Percentiles rank a stretch among this genome's conserved stretches.
Evolutionary conservation across 352 stramenopile species (phyloP).

Genomic region (Phytophthora megakarya): DNA sequence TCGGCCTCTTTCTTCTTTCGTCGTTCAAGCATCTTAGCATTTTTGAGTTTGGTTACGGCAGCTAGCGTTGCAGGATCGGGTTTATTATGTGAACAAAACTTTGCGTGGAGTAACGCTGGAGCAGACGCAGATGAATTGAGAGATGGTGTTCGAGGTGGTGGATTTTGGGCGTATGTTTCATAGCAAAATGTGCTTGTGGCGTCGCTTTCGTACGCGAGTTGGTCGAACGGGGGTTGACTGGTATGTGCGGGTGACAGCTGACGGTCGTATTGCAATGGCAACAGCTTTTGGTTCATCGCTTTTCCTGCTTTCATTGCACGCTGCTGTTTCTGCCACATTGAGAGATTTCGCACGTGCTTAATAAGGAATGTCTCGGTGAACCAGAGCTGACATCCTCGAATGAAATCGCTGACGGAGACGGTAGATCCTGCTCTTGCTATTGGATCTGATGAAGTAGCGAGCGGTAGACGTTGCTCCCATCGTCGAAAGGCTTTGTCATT

Average conservation of each 20-base stretch:
- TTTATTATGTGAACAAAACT: constrained; percentile 31
- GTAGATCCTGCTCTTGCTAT: constrained; percentile 14
- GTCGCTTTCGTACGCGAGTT: constrained; percentile 46
- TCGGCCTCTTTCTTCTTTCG: constrained; percentile 39
- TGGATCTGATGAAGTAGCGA: constrained; percentile 1
- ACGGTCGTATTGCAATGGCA: constrained; percentile 18
- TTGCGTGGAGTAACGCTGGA: constrained; percentile 31
- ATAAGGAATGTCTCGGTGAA: constrained; percentile 56
- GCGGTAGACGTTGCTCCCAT: constrained; percentile 61
- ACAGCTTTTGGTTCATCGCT: constrained; percentile 21
- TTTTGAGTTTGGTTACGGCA: constrained; percentile 42
- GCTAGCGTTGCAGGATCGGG: constrained; percentile 23
- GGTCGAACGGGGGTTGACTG: constrained; percentile 49
- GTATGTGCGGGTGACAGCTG: constrained; percentile 17
- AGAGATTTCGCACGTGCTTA: constrained; percentile 33
- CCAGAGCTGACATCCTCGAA: constrained; percentile 57
- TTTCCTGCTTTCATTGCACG: constrained; percentile 16
- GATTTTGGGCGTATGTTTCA: constrained; percentile 37
- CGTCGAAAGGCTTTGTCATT: constrained; percentile 47
- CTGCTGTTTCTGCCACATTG: constrained; percentile 36
- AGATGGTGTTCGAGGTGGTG: constrained; percentile 24
- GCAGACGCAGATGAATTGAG: constrained; percentile 28
- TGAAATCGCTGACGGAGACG: constrained; percentile 44
- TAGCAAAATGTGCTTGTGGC: constrained; percentile 55
- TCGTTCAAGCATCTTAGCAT: constrained; percentile 33